Evolutionary conservation across 441 rosid genomes (phyloP).

Genomic region (Eutrema salsugineum): DNA sequence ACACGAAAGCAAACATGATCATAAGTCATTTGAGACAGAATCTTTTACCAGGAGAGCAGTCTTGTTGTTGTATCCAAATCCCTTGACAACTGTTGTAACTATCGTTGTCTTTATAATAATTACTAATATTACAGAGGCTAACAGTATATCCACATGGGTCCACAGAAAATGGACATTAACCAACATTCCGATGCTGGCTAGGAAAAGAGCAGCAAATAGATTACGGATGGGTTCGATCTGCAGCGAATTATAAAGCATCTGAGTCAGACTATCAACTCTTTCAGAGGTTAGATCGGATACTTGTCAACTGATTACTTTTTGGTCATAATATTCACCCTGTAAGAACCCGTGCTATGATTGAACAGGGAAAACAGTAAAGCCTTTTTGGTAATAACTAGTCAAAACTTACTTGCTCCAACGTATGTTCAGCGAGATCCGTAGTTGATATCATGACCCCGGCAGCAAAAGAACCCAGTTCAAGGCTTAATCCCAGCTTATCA

Average conservation of each 20-base stretch:
- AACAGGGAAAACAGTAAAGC: background rate
- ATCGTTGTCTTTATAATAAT: conserved; percentile 76
- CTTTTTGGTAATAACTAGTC: conserved; percentile 2
- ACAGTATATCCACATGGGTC: conserved; percentile 86
- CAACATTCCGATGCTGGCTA: conserved; percentile 97
- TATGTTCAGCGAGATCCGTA: conserved; percentile 92
- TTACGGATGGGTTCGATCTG: conserved; percentile 97
- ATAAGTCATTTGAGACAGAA: background rate
- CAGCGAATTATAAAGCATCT: background rate
- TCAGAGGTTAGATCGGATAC: background rate
- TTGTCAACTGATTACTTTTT: background rate
- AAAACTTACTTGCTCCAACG: conserved; percentile 85
- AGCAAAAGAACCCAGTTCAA: conserved; percentile 95
- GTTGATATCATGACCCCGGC: conserved; percentile 99
- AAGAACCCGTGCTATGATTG: background rate
- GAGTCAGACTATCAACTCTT: conserved; percentile 1
- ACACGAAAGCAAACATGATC: background rate
- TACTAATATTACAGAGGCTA: conserved; percentile 90
- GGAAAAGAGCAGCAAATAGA: conserved; percentile 95
- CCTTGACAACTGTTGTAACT: conserved; percentile 78
- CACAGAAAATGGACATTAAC: conserved; percentile 90
- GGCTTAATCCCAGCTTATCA: conserved; percentile 92
- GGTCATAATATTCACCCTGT: background rate
- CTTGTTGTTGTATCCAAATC: conserved; percentile 90
- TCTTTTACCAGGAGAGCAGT: conserved; percentile 75